Evolutionary conservation across 768 basidiomycete species (phyloP), one percentile per base, ranked within the genome.

Genomic region (Collybia sordida): DNA sequence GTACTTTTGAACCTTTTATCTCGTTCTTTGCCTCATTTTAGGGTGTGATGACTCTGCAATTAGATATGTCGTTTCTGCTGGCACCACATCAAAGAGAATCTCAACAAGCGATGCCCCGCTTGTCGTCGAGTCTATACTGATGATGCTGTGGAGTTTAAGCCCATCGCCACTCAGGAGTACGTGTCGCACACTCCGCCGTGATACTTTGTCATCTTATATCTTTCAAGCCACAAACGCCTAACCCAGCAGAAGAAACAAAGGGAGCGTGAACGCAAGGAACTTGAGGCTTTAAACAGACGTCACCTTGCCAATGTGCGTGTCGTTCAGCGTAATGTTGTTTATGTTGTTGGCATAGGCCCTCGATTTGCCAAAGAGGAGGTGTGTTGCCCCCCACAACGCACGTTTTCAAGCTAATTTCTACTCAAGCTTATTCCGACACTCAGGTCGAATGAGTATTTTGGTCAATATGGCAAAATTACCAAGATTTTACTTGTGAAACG

Each of bases 51-150:
- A 19, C 50, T 42, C 47, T 53, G 52, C 45, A n/a, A 46, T 42
- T 56, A 99, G 97, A 93, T 99, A 58, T 99, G 97, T 68, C 88
- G 93, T 49, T 99, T 99, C 74, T 99, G 97, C 70, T 98, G 94
- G 85, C 92, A 99, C 71, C 94, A 98, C 72, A 96, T 97, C 78
- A 88, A 90, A 73, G 85, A 91, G 71, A 92, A 97, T 72, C 78
- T 96, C 53, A 98, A 98, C 67, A 87, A 93, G 55, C 86, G 92
- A 43, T 99, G 97, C 67, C 97, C 97, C 34, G 97, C 97, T 17
- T 99, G 97, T 72, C 80, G 97, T 61, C 78, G 95, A 56, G 80
- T 89, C 49, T 98, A 98, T 64, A 88, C 90, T 7, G 93, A 98
- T 57, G 91, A 97, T 49, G 80, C 85, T 36, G 88, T 97, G 27